Evolutionary conservation across 148 eudicot species (phyloP).

Genomic region (Silene uniflora): DNA sequence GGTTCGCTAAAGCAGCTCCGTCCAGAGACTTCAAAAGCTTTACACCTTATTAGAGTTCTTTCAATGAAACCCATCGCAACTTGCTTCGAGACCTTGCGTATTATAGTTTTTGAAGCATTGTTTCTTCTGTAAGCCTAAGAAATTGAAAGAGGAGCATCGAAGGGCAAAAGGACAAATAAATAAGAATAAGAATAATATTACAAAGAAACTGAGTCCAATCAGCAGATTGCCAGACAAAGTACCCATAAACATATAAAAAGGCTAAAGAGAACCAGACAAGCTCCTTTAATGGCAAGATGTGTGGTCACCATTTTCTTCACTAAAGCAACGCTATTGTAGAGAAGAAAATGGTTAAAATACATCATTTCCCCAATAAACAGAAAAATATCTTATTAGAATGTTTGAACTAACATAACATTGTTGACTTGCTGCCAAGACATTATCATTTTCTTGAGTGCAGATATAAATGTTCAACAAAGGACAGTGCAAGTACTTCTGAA

Average conservation of each 20-base stretch:
- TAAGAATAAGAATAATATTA: background rate
- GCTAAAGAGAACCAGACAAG: background rate
- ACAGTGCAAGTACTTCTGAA: background rate
- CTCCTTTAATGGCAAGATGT: background rate
- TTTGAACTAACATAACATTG: background rate
- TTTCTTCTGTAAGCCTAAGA: conserved; percentile 41
- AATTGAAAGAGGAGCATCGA: background rate
- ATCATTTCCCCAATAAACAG: background rate
- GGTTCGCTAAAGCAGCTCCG: conserved; percentile 48
- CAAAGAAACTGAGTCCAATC: background rate
- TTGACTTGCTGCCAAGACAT: background rate
- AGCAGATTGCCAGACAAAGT: background rate
- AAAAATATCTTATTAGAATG: too few species aligned
- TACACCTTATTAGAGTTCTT: conserved; percentile 45
- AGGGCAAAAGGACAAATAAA: background rate
- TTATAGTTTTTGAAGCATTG: conserved; percentile 39
- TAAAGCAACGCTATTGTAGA: background rate
- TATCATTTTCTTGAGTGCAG: background rate
- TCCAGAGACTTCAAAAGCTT: conserved; percentile 42
- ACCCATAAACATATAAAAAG: background rate
- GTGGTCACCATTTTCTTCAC: background rate
- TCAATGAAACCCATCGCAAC: conserved; percentile 46
- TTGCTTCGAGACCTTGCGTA: conserved; percentile 52
- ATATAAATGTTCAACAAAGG: background rate
- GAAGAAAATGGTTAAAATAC: background rate